Conservation (phyloP, 306 rosid species). For the Dalbergia cultrata region DNA sequence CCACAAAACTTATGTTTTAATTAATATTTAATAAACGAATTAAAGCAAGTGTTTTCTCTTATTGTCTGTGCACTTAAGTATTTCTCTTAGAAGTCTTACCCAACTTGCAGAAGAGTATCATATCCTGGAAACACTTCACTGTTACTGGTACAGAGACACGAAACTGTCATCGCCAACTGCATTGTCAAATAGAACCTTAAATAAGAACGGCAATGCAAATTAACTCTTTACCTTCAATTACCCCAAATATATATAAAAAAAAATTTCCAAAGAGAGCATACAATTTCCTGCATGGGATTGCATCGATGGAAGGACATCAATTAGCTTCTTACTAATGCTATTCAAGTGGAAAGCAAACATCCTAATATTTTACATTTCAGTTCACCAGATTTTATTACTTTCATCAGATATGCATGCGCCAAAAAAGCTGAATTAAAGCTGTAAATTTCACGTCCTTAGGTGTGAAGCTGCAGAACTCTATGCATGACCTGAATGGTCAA, state of each 20-base stretch:
- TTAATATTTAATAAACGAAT: slow-evolving; percentile 28
- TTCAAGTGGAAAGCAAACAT: not conserved
- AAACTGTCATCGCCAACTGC: slow-evolving; percentile 81
- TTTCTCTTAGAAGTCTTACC: slow-evolving; percentile 62
- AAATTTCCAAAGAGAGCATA: not conserved
- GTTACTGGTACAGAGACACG: slow-evolving; percentile 78
- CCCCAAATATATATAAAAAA: not conserved
- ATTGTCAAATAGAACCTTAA: slow-evolving; percentile 46
- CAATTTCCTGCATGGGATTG: not conserved
- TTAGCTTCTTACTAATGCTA: slow-evolving; percentile 8
- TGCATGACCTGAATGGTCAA: slow-evolving; percentile 1
- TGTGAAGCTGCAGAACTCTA: slow-evolving; percentile 35
- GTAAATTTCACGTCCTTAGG: not conserved
- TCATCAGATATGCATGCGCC: slow-evolving; percentile 9
- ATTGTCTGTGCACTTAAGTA: too few relatives aligned
- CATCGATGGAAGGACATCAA: not conserved
- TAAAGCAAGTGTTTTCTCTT: not conserved
- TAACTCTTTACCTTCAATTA: slow-evolving; percentile 6
- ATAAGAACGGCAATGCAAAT: slow-evolving; percentile 40
- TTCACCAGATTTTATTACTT: slow-evolving; percentile 7
- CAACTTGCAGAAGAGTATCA: slow-evolving; percentile 80
- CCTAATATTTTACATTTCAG: slow-evolving; percentile 24
- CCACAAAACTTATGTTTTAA: too few relatives aligned
- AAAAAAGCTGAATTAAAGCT: not conserved
- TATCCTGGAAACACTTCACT: slow-evolving; percentile 89